Base-by-base conservation (phyloP, 257 asterid species). In the Przewalskia tangutica region DNA sequence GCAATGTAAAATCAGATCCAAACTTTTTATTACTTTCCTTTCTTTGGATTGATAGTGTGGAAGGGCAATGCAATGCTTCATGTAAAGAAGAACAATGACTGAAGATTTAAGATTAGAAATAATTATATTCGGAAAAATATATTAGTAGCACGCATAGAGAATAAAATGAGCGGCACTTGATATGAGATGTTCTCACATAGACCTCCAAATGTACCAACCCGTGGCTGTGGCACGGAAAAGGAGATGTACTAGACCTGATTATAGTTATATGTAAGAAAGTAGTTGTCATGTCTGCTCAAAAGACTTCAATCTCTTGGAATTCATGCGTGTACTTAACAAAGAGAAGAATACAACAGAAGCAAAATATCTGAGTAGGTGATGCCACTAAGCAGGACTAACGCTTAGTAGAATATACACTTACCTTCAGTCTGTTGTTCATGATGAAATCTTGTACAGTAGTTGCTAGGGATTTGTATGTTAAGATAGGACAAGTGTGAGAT, bases 51-150 rank as follows among this genome's bases (percentile, higher is more conserved):
- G 79, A 73, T 50, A 32, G 23, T 79, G 60, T 56, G 60, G 60
- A 42, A 60, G 82, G 60, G 58, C 46, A 32, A 51, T 44, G 64
- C 36, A 34, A 54, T 48, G 77, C 77, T 60, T 80, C 77, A 27
- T 80, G 83, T 80, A 63, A 60, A 80, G 76, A 40, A 42, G 76
- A 63, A 63, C 44, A 80, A 23, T 80, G 50, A 64, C 1, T 14
- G 60, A 63, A 46, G 77, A 63, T 27, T 27, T 73, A 48, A 6
- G 59, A 68, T 68, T n/a, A 40, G 34, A 42, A 40, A n/a, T 68
- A 17, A 42, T 40, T 68, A 40, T 40, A 68, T 68, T 68, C 7
- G 34, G 77, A 8, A 42, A 68, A 68, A 68, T 17, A 68, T 68
- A 17, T 14, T 38, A 68, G 77, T 40, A 17, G 53, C 77, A 67